A percentile compares a stretch with the other conserved stretches of the same genome.
phyloP scores from a whole-genome alignment of 768 basidiomycete genomes.

The Lactifluus piperatus region DNA sequence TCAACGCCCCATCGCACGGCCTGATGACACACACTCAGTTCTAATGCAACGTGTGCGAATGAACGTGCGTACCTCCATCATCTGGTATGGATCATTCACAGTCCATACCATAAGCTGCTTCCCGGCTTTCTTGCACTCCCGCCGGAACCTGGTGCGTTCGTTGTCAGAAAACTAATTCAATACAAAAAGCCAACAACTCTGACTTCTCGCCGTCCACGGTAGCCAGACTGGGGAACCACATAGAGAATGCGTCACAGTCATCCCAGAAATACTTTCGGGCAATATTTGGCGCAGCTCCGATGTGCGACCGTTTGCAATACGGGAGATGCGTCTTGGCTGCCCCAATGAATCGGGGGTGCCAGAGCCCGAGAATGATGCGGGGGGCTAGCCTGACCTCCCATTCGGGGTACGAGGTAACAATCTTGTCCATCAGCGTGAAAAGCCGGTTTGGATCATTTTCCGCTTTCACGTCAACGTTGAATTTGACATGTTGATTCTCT shows the following conservation, averaged over 20 bases:
- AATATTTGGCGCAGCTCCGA: slow-evolving; percentile 61
- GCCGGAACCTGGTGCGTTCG: slow-evolving; percentile 50
- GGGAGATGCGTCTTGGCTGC: slow-evolving; percentile 70
- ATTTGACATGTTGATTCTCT: slow-evolving; percentile 66
- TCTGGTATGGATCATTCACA: slow-evolving; percentile 80
- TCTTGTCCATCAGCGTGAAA: slow-evolving; percentile 67
- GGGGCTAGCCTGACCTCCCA: slow-evolving; percentile 77
- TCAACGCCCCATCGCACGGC: slow-evolving; percentile 48
- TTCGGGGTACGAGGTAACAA: slow-evolving; percentile 51
- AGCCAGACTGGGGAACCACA: slow-evolving; percentile 65
- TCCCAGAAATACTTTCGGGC: slow-evolving; percentile 88
- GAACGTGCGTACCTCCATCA: slow-evolving; percentile 66
- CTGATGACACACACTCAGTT: slow-evolving; percentile 34
- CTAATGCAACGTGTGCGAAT: not conserved
- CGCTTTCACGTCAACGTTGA: slow-evolving; percentile 90
- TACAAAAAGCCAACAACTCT: slow-evolving; percentile 17
- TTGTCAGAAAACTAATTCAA: not conserved
- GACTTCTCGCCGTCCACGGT: slow-evolving; percentile 66
- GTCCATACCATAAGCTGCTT: slow-evolving; percentile 96
- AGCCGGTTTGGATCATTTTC: slow-evolving; percentile 86
- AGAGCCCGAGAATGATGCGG: slow-evolving; percentile 71
- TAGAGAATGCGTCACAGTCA: slow-evolving; percentile 77
- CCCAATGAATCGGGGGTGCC: slow-evolving; percentile 85
- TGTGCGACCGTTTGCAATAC: slow-evolving; percentile 78
- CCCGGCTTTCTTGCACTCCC: slow-evolving; percentile 66